Base-by-base conservation (phyloP, 108 stramenopile genomes). In the Cyclostephanos tholiformis region DNA sequence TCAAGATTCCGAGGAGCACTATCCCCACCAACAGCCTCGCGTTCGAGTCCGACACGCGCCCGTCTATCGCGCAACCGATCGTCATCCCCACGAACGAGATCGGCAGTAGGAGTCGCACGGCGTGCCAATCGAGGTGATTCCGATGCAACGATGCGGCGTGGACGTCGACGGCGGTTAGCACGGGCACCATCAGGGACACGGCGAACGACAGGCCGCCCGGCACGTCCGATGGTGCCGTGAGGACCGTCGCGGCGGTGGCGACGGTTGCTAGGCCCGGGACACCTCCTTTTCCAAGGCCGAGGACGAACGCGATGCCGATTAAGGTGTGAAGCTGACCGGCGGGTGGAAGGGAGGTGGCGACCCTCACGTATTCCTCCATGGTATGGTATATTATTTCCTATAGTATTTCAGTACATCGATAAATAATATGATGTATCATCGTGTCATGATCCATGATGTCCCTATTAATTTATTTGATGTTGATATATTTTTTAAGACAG, bases 221-320 rank as follows among this genome's bases (percentile, higher is more conserved):
- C 48, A 81, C 63, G 59, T 58, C 13, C 6, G 61, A 30, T 0
- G 85, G 83, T 17, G 85, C 78, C 2, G 85, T 86, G 26, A 83
- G 70, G 26, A 86, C 85, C 2, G 82, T 83, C 25, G 79, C 79
- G 22, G 83, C 75, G 0, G 82, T 84, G 30, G 82, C 83, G 5
- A 86, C 56, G 26, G 80, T 86, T 13, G 80, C 85, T 49, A 85
- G 56, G 25, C 82, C 85, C 2, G 85, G 85, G 12, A 86, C 83
- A 25, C 85, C 85, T 8, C 85, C 85, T 27, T 86, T 86, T 25
- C 85, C 85, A 22, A 86, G 55, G 38, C 85, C 85, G 16, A 86
- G 36, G 32, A 86, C 23, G 10, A 80, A 71, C 2, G 85, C 67
- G 63, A 84, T 83, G 59, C 7, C 27, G 50, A 84, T 60, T 2